phyloP scores from a whole-genome alignment of 2,329 filamentous ascomycete species.

The Clarireedia sp. region DNA sequence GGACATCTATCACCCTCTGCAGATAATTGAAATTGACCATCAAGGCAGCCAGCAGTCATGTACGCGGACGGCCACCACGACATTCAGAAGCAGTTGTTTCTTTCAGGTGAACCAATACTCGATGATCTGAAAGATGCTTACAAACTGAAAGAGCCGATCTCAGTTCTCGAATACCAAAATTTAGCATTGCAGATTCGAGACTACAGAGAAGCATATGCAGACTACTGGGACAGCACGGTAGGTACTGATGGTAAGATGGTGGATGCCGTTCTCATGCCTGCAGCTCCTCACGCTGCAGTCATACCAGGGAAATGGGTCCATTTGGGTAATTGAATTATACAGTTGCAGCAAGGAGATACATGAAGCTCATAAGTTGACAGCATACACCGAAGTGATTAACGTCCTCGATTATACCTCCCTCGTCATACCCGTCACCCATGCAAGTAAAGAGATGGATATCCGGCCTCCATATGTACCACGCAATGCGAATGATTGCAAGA shows the following conservation, averaged over 20 bases:
- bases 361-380: background rate
- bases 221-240: slow-evolving; percentile 32
- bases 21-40: background rate
- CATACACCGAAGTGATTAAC: slow-evolving; percentile 55
- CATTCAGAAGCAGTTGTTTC: slow-evolving; percentile 2
- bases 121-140: background rate
- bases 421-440: slow-evolving; percentile 45
- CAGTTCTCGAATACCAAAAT: slow-evolving; percentile 8
- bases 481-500: slow-evolving; percentile 35
- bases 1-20: no score
- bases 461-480: slow-evolving; percentile 31
- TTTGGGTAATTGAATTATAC: background rate
- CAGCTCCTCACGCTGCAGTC: slow-evolving; percentile 38
- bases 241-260: slow-evolving; percentile 32
- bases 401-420: slow-evolving; percentile 53
- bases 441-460: slow-evolving; percentile 33
- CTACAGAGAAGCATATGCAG: slow-evolving; percentile 20
- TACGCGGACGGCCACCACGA: slow-evolving; percentile 3
- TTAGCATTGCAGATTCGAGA: background rate
- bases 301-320: slow-evolving; percentile 15
- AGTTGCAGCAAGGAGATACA: no score
- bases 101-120: slow-evolving; percentile 6
- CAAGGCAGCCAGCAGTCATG: background rate
- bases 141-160: background rate
- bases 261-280: slow-evolving; percentile 43